Evolutionary conservation across 495 filamentous ascomycete genomes (phyloP), one percentile per base, ranked within the genome.

Genomic region (Staphylotrichum tortipilum): DNA sequence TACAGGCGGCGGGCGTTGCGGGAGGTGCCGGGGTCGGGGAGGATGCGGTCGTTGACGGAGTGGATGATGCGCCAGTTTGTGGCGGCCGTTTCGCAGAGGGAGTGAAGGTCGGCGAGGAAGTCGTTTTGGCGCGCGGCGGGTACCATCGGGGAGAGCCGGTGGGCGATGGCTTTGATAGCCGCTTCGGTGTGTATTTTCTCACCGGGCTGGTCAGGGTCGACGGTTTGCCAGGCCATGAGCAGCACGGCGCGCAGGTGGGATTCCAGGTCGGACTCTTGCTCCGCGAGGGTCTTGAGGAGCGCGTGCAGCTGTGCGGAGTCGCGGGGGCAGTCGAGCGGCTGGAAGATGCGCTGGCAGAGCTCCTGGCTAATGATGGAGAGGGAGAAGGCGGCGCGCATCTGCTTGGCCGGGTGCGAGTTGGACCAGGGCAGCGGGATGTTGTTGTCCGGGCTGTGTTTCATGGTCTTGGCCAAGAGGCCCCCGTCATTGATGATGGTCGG

Each of bases 341-440:
- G 57, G 37, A 65, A 65, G 31, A 60, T 44, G 40, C 52, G 31
- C 0, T 39, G 5, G 3, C 7, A 6, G 0, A 63, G 18, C 14
- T 58, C 58, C 0, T 26, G 8, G 0, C 37, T 37, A 3, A 65
- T 12, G 9, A 61, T 36, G 6, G 49, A 29, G 3, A 65, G 35
- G 7, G 57, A 48, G 11, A 55, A 36, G 2, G 50, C 55, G n/a
- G 46, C 38, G 8, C 62, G 52, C 62, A 65, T 61, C 18, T 58
- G 50, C 26, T 54, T 63, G 0, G 57, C 62, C 4, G 30, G 17
- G 0, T n/a, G 15, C 6, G 43, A 39, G 40, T 63, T 59, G 9
- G 47, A 52, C 4, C 44, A 10, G 0, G 52, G 55, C 0, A 65
- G 26, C 0, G 62, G 60, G 9, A 65, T 54, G 5, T 19, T 17